Percentiles rank a stretch among this genome's conserved stretches.
phyloP scores from a whole-genome alignment of 805 yeast species.

The Candida insectorum region DNA sequence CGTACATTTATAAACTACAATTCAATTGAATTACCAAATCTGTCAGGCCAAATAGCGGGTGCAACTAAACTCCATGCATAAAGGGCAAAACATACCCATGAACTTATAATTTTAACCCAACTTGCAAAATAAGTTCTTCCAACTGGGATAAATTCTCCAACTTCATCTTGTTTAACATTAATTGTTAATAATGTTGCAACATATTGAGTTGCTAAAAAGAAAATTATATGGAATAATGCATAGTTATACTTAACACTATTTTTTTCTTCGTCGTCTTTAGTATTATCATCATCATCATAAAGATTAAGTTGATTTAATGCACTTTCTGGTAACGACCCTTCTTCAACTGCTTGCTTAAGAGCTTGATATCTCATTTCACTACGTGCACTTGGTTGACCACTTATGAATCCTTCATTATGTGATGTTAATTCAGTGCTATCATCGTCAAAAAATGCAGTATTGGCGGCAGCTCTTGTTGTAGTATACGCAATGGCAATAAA shows the following conservation, averaged over 20 bases:
- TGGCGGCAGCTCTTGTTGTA: conserved; percentile 92
- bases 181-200: conserved; percentile 90
- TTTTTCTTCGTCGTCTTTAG: conserved; percentile 56
- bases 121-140: conserved; percentile 95
- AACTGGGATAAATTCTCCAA: conserved; percentile 91
- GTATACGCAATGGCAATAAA: conserved; percentile 95
- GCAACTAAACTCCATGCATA: conserved; percentile 92
- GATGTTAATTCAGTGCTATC: conserved; percentile 31
- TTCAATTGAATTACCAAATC: conserved; percentile 48
- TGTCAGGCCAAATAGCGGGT: conserved; percentile 85
- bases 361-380: conserved; percentile 83
- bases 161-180: conserved; percentile 79
- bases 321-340: conserved; percentile 90
- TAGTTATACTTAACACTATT: conserved; percentile 76
- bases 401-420: conserved; percentile 33
- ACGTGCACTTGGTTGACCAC: conserved; percentile 50
- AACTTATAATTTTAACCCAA: conserved; percentile 88
- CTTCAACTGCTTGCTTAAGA: conserved; percentile 89
- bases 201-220: conserved; percentile 95
- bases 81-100: conserved; percentile 85
- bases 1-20: background rate
- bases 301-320: conserved; percentile 77
- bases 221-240: conserved; percentile 82
- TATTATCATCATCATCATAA: conserved; percentile 35
- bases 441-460: conserved; percentile 39